These are phyloP conservation scores for Paspalum notatum DNA, from an alignment of 176 grass and related monocot genomes.

Conservation along the genomic window DNA sequence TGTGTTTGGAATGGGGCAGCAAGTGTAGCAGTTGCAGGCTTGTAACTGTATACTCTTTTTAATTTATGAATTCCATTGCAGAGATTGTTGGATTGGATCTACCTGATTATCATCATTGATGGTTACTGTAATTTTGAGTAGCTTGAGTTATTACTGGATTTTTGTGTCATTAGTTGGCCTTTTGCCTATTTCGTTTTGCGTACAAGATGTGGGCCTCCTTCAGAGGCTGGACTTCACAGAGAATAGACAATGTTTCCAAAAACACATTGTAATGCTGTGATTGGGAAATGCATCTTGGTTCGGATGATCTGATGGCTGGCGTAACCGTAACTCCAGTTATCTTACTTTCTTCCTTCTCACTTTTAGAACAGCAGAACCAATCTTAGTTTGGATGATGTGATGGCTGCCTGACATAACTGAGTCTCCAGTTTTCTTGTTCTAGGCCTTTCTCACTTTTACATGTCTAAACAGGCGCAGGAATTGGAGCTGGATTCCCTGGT, in stretches of 20 bases:
- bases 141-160: slow-evolving; percentile 1
- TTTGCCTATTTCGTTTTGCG: background rate
- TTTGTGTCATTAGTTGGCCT: background rate
- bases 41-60: background rate
- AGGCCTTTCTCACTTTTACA: slow-evolving; percentile 26
- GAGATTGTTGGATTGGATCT: background rate
- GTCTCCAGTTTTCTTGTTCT: background rate
- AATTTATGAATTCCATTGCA: background rate
- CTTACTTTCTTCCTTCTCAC: slow-evolving; percentile 21
- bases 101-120: background rate
- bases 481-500: slow-evolving; percentile 86
- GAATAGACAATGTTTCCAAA: background rate
- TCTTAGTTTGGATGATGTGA: slow-evolving; percentile 4
- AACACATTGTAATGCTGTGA: slow-evolving; percentile 1
- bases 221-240: background rate
- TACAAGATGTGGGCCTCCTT: background rate
- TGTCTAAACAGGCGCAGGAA: slow-evolving; percentile 68
- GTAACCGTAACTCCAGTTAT: background rate
- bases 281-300: background rate
- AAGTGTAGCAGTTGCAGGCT: background rate
- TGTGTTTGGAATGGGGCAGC: background rate
- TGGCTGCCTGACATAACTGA: background rate
- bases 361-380: slow-evolving; percentile 24
- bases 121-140: background rate
- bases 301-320: background rate